A percentile compares a stretch with the other conserved stretches of the same genome.
phyloP scores from a whole-genome alignment of 129 eudicot genomes.

The Apium graveolens region DNA sequence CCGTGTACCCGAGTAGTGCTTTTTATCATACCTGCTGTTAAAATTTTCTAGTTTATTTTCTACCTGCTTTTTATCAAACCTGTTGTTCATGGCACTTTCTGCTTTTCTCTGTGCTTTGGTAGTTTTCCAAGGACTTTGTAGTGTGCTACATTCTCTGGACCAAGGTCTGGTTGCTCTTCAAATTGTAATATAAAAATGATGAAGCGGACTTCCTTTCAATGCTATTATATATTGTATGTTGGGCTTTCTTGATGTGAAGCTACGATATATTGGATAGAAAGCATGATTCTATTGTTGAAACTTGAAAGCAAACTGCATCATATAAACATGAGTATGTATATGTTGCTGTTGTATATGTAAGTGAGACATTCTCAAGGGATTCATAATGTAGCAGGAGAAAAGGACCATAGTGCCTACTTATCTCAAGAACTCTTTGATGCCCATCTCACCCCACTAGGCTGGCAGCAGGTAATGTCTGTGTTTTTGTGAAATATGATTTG shows the following conservation, averaged over 20 bases:
- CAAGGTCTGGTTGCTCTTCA: conserved; percentile 90
- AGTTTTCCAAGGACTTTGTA: conserved; percentile 77
- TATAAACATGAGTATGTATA: background rate
- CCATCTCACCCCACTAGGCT: conserved; percentile 81
- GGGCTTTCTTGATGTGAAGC: background rate
- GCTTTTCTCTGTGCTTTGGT: conserved; percentile 22
- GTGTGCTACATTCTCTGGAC: conserved; percentile 56
- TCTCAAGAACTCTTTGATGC: conserved; percentile 80
- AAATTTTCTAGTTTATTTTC: background rate
- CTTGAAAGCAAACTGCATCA: background rate
- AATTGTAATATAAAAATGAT: conserved; percentile 59
- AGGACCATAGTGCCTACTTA: conserved; percentile 57
- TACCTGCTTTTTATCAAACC: background rate
- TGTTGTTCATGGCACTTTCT: background rate
- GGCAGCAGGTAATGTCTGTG: conserved; percentile 66
- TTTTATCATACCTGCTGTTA: too few relatives aligned
- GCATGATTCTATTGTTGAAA: background rate
- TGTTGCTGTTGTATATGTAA: conserved; percentile 18
- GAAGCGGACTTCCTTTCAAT: conserved; percentile 57
- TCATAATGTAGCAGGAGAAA: conserved; percentile 93
- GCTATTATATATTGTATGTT: conserved; percentile 52
- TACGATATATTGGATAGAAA: too few relatives aligned
- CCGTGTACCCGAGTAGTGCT: background rate
- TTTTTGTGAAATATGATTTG: background rate
- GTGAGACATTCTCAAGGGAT: conserved; percentile 98